Evolutionary conservation across 768 basidiomycete genomes (phyloP), one percentile per base, ranked within the genome.

Genomic region (Lactarius quietus): DNA sequence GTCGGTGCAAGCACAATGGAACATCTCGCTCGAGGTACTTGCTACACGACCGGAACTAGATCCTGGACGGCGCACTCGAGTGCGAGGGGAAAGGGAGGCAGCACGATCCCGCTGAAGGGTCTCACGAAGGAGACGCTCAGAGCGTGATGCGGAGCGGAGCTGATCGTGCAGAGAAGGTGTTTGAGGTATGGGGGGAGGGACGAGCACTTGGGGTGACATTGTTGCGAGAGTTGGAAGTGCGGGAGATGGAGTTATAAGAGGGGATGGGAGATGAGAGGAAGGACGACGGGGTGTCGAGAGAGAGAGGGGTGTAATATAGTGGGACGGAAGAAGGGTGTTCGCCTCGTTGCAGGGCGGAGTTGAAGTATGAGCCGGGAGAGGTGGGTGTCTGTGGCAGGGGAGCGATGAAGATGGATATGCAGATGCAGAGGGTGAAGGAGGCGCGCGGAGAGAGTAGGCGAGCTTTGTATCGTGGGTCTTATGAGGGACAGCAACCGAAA

Each of bases 61-160:
- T 12, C 62, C 69, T 20, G 57, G 56, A 38, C 55, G 65, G 33
- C 41, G 72, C 55, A 38, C 62, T 63, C 57, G 71, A 60, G 48
- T 72, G 62, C 33, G 72, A 39, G 63, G 73, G 66, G 43, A 70
- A 45, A 69, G 66, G 58, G 65, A 53, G 68, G 76, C 73, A 65
- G 78, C 73, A 74, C 76, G 78, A 45, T 70, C 85, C 55, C 82
- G 78, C 33, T 77, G 74, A 60, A 87, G 80, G 12, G 86, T 80
- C 67, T 86, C 81, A 58, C 85, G 78, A 57, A 87, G 78, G 54
- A 87, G 80, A 12, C 80, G 78, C 70, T 86, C 82, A 5, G 83
- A 84, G 62, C 83, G 78, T 39, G 82, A 82, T 0, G 83, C 76
- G 0, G 83, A 78, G 57, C 80, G 78, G 20, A 73, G 68, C 23